Base-by-base conservation (phyloP, 2,329 filamentous ascomycete genomes). In the Pseudofabraea citricarpa region DNA sequence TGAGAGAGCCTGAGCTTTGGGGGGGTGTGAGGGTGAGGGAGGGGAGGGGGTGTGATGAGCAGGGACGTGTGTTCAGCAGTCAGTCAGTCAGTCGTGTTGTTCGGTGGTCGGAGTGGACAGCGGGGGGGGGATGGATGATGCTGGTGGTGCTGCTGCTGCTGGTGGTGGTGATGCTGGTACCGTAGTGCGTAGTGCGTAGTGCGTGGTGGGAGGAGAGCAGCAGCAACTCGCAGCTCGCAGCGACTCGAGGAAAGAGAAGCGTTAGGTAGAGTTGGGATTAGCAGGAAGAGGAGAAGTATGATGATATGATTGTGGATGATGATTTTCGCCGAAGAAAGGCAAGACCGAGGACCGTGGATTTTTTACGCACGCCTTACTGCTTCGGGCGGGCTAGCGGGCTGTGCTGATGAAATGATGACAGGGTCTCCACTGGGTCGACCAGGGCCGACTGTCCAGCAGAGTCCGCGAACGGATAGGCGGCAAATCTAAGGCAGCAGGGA, bases 391-490 rank as follows among this genome's bases (percentile, higher is more conserved):
- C 21, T 22, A 12, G 35, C 16, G 35, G 35, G 35, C 35, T 37
- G 35, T 37, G 35, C 35, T 37, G 35, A 37, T 22, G 35, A 37
- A 36, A 36, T 37, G 35, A 37, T 37, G 35, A 37, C 35, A 37
- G 35, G 35, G 19, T 37, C 35, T 13, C 35, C 35, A 37, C 35
- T 12, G 7, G 35, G 35, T 22, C 35, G 35, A 37, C 21, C 27
- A 31, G 27, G 27, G 16, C n/a, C 27, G 5, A 7, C 27, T 6
- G 10, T 15, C 13, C 16, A 12, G 9, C 27, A 15, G 21, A 15
- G 19, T 22, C 35, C 35, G 35, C 20, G 35, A 37, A 37, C 35
- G 35, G 35, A 37, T 37, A 37, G 35, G 35, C 35, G 35, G 35
- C 35, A 37, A 22, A 37, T 21, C 15, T 12, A 15, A 23, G 5